A percentile compares a stretch with the other conserved stretches of the same genome.
Conservation (phyloP, 1,284 basidiomycete species). For the Pseudozyma tsukubaensis region DNA sequence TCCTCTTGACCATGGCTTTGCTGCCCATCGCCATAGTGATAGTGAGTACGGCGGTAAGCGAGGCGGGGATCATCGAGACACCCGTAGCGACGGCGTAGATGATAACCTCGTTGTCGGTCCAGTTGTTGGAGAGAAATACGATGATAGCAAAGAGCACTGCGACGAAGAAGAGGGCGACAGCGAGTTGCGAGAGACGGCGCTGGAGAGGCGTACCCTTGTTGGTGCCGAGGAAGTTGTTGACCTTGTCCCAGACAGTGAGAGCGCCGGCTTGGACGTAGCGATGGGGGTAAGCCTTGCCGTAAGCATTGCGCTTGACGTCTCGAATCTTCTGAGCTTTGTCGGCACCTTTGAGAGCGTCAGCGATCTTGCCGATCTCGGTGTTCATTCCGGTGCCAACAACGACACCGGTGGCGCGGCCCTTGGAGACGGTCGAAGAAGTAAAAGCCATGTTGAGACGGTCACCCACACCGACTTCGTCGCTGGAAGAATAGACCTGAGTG, state of each 20-base stretch:
- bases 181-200: conserved; percentile 67
- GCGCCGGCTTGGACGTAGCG: conserved; percentile 69
- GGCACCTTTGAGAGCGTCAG: conserved; percentile 63
- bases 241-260: conserved; percentile 67
- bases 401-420: conserved; percentile 76
- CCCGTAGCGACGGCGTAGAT: conserved; percentile 72
- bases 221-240: conserved; percentile 68
- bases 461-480: conserved; percentile 70
- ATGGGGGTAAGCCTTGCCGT: conserved; percentile 68
- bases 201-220: conserved; percentile 70
- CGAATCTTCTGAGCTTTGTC: conserved; percentile 62
- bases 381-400: conserved; percentile 76
- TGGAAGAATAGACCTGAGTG: conserved; percentile 45
- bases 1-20: conserved; percentile 73
- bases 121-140: conserved; percentile 69
- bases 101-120: conserved; percentile 65
- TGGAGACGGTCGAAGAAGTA: conserved; percentile 76
- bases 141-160: conserved; percentile 69
- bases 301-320: conserved; percentile 72
- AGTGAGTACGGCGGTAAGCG: conserved; percentile 66
- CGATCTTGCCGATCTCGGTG: conserved; percentile 67
- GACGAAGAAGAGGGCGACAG: conserved; percentile 65
- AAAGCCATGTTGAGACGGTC: conserved; percentile 75
- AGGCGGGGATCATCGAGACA: conserved; percentile 73
- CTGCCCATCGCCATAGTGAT: conserved; percentile 73